Conservation (phyloP, 2,329 filamentous ascomycete species). For the Hypoxylon sp. region DNA sequence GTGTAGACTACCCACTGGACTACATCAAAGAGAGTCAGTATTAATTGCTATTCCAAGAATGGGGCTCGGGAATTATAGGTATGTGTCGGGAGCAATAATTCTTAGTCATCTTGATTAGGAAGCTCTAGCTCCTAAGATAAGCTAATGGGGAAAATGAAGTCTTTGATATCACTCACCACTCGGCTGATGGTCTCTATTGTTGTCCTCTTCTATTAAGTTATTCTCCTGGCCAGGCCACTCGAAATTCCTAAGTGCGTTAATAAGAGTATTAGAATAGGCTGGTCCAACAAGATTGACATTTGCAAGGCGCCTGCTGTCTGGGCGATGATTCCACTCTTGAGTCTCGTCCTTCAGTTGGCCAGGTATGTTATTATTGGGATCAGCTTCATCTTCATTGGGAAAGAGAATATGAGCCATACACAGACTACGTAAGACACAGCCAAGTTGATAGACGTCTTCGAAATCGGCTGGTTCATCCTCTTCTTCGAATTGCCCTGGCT, state of each 20-base stretch:
- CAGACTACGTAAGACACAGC: slow-evolving; percentile 20
- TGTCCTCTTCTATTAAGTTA: neutral
- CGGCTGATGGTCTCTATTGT: neutral
- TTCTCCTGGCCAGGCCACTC: slow-evolving; percentile 15
- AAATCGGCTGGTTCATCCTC: neutral
- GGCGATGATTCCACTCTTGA: slow-evolving; percentile 13
- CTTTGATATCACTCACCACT: neutral
- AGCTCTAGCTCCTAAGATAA: neutral
- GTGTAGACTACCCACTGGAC: slow-evolving; percentile 1
- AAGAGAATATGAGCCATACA: slow-evolving; percentile 29
- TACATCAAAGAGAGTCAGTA: neutral
- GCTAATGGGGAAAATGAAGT: neutral
- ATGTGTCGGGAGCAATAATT: no score
- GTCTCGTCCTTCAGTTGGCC: slow-evolving; percentile 6
- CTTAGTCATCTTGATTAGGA: no score
- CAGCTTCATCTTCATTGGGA: neutral
- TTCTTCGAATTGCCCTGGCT: neutral
- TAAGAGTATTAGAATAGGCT: slow-evolving; percentile 12
- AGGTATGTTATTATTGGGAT: neutral
- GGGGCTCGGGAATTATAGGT: no score
- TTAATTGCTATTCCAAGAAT: neutral
- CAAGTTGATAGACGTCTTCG: slow-evolving; percentile 27
- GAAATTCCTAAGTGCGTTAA: neutral
- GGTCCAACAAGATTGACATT: slow-evolving; percentile 4
- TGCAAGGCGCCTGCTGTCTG: slow-evolving; percentile 11